Percentiles rank a stretch among this genome's conserved stretches.
These are phyloP conservation scores for Termitomyces sp. DNA, from an alignment of 768 basidiomycete species.

Conservation along the genomic window DNA sequence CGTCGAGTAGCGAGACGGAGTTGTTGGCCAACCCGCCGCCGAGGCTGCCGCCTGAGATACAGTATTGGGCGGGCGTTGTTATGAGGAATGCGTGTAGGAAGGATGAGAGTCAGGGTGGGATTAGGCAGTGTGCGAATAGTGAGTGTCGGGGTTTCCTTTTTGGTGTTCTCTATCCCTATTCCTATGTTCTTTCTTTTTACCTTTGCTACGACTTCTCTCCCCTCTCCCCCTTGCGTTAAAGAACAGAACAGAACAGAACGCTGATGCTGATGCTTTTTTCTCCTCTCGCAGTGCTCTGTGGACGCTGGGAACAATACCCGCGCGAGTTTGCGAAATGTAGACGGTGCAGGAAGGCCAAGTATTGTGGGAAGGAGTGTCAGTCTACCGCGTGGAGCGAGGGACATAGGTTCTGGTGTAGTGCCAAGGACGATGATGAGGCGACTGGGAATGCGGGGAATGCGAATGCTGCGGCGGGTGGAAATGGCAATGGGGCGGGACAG, in stretches of 20 bases:
- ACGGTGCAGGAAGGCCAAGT: slow-evolving; percentile 95
- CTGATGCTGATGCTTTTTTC: slow-evolving; percentile 8
- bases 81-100: slow-evolving; percentile 99
- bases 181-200: too few species aligned
- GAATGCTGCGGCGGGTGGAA: neutral
- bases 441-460: neutral
- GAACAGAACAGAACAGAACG: too few species aligned
- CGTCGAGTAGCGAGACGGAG: slow-evolving; percentile 77
- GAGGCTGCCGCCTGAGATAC: slow-evolving; percentile 82
- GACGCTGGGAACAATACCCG: slow-evolving; percentile 89
- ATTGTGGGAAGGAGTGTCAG: slow-evolving; percentile 97
- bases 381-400: slow-evolving; percentile 96
- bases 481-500: too few species aligned
- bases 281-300: slow-evolving; percentile 74
- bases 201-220: too few species aligned
- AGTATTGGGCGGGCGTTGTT: slow-evolving; percentile 99
- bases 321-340: slow-evolving; percentile 97
- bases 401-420: slow-evolving; percentile 92
- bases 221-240: too few species aligned
- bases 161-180: too few species aligned
- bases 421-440: slow-evolving; percentile 49
- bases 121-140: slow-evolving; percentile 97
- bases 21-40: slow-evolving; percentile 62
- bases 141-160: slow-evolving; percentile 29
- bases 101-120: slow-evolving; percentile 90